Evolutionary conservation across 2,329 filamentous ascomycete genomes (phyloP).

Genomic region (Pestalotiopsis sp.): DNA sequence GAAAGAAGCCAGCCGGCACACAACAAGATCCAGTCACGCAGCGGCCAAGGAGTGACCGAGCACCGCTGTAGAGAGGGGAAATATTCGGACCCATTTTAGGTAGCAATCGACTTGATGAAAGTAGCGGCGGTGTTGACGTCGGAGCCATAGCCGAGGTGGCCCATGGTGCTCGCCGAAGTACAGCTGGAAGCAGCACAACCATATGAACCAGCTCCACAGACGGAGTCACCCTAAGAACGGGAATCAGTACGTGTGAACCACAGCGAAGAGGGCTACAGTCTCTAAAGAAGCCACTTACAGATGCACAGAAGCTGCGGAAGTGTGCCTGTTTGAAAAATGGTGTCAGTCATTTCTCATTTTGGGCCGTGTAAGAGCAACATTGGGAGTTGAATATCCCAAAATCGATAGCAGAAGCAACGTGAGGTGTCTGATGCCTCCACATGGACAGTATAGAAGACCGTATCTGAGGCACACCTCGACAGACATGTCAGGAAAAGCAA

Average conservation of each 20-base stretch:
- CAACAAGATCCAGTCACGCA: too few relatives aligned
- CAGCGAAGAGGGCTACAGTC: background rate
- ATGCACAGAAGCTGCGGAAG: conserved; percentile 14
- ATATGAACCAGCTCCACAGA: conserved; percentile 10
- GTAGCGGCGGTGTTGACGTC: conserved; percentile 16
- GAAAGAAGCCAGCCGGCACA: too few relatives aligned
- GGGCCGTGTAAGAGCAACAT: too few relatives aligned
- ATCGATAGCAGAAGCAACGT: conserved; percentile 8
- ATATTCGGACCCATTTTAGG: background rate
- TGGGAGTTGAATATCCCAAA: too few relatives aligned
- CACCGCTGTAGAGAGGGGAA: background rate
- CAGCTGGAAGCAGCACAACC: conserved; percentile 15
- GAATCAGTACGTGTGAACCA: too few relatives aligned
- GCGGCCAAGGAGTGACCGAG: background rate
- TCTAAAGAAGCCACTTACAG: background rate
- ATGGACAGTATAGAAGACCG: too few relatives aligned
- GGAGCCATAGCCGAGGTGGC: conserved; percentile 19
- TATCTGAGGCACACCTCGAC: too few relatives aligned
- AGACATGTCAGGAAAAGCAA: too few relatives aligned
- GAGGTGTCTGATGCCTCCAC: background rate
- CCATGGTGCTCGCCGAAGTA: conserved; percentile 1
- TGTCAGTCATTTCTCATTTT: too few relatives aligned
- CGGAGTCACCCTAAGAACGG: conserved; percentile 8
- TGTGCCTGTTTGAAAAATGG: too few relatives aligned
- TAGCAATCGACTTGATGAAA: conserved; percentile 16